Percentiles rank a stretch among this genome's conserved stretches.
Evolutionary conservation across 805 yeast genomes (phyloP).

Genomic region (Komagataella phaffii): DNA sequence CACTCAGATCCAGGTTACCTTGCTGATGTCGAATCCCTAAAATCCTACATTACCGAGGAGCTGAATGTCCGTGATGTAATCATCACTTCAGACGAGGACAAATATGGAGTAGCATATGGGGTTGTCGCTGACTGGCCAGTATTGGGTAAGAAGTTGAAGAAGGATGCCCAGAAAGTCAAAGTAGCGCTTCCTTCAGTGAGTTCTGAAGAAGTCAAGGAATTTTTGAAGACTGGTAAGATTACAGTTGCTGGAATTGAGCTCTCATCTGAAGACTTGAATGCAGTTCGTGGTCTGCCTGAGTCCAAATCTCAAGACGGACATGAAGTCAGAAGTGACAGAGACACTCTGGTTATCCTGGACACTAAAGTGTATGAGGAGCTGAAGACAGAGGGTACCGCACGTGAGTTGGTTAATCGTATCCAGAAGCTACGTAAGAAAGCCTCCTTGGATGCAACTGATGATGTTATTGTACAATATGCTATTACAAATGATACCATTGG

Average conservation of each 20-base stretch:
- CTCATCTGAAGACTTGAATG: constrained; percentile 79
- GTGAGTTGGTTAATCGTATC: constrained; percentile 93
- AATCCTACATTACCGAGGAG: constrained; percentile 77
- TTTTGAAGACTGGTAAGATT: constrained; percentile 58
- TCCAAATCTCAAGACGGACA: constrained; percentile 51
- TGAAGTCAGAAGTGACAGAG: constrained; percentile 80
- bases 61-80: constrained; percentile 81
- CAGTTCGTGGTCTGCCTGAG: constrained; percentile 79
- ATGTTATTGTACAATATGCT: constrained; percentile 74
- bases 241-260: constrained; percentile 84
- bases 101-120: constrained; percentile 82
- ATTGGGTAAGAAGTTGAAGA: constrained; percentile 91
- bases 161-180: constrained; percentile 87
- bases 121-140: constrained; percentile 99
- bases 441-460: constrained; percentile 90
- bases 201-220: constrained; percentile 71
- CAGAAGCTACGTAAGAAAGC: constrained; percentile 96
- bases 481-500: constrained; percentile 58
- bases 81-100: constrained; percentile 81
- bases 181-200: constrained; percentile 78
- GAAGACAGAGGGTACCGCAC: constrained; percentile 87
- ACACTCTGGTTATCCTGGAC: constrained; percentile 82
- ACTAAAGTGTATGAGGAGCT: constrained; percentile 78
- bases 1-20: constrained; percentile 68
- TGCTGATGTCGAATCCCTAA: constrained; percentile 63